Evolutionary conservation across 2,329 filamentous ascomycete genomes (phyloP).

Genomic region (Pseudogymnoascus sp.): DNA sequence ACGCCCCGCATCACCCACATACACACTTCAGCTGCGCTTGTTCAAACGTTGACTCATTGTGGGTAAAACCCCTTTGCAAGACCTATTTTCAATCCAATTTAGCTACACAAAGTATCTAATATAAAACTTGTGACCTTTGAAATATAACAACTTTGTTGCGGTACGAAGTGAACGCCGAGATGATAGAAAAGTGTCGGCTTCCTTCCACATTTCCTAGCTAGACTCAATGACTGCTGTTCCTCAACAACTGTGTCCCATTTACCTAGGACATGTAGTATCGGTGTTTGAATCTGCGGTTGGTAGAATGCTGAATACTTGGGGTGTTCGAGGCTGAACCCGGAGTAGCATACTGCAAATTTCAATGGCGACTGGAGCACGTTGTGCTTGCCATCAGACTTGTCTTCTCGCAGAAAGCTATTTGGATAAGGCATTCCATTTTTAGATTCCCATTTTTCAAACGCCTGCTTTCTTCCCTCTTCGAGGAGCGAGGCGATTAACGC

Average conservation of each 20-base stretch:
- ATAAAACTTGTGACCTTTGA: background rate
- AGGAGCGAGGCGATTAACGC: constrained; percentile 7
- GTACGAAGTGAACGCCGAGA: constrained; percentile 8
- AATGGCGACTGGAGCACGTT: constrained; percentile 1
- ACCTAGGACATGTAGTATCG: constrained; percentile 9
- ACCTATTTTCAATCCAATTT: background rate
- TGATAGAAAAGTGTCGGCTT: constrained; percentile 9
- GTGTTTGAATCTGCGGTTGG: constrained; percentile 4
- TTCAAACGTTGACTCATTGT: background rate
- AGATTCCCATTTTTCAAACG: background rate
- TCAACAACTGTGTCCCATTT: constrained; percentile 9
- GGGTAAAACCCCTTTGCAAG: background rate
- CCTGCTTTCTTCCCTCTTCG: background rate
- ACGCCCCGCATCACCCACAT: background rate
- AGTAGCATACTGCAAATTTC: constrained; percentile 11
- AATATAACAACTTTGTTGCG: background rate
- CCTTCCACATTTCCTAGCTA: constrained; percentile 1
- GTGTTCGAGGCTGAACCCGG: constrained; percentile 10
- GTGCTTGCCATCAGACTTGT: background rate
- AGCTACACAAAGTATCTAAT: background rate
- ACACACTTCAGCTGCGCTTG: background rate
- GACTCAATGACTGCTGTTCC: background rate
- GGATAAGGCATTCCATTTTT: background rate
- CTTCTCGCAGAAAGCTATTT: background rate
- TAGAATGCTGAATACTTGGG: constrained; percentile 9